Evolutionary conservation across 306 rosid genomes (phyloP).

Genomic region (Cyclanthera cordifolia): DNA sequence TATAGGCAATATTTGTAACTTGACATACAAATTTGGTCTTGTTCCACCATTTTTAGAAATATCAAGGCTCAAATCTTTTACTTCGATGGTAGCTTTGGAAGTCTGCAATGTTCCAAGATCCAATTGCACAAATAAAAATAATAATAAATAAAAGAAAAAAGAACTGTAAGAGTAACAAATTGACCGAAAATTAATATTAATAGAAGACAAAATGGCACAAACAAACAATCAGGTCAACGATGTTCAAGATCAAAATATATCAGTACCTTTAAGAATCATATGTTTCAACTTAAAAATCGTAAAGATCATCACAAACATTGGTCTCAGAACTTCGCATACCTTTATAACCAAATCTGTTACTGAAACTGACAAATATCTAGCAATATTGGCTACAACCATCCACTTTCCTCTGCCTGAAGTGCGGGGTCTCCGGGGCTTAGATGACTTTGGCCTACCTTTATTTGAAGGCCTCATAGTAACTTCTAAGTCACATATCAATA

Average conservation of each 20-base stretch:
- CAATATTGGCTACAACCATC: constrained; percentile 79
- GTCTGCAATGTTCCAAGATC: constrained; percentile 49
- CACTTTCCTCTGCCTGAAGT: constrained; percentile 86
- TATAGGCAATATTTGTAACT: constrained; percentile 62
- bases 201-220: too few species aligned
- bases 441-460: constrained; percentile 37
- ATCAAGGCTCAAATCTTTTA: constrained; percentile 76
- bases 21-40: constrained; percentile 59
- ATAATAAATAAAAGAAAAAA: background rate
- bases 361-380: constrained; percentile 81
- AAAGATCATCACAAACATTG: background rate
- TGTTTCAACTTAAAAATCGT: background rate
- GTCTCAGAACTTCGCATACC: constrained; percentile 32
- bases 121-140: constrained; percentile 16
- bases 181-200: too few species aligned
- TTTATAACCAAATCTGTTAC: constrained; percentile 81
- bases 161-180: constrained; percentile 9
- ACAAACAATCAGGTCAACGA: too few species aligned
- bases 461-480: constrained; percentile 75
- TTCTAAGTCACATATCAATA: constrained; percentile 88
- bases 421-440: constrained; percentile 53
- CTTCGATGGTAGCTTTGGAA: constrained; percentile 62
- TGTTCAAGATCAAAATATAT: too few species aligned
- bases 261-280: background rate
- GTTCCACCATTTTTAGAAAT: constrained; percentile 71